A percentile compares a stretch with the other conserved stretches of the same genome.
These are phyloP conservation scores for Vigna nakashimae DNA, from an alignment of 306 rosid species.

Conservation along the genomic window DNA sequence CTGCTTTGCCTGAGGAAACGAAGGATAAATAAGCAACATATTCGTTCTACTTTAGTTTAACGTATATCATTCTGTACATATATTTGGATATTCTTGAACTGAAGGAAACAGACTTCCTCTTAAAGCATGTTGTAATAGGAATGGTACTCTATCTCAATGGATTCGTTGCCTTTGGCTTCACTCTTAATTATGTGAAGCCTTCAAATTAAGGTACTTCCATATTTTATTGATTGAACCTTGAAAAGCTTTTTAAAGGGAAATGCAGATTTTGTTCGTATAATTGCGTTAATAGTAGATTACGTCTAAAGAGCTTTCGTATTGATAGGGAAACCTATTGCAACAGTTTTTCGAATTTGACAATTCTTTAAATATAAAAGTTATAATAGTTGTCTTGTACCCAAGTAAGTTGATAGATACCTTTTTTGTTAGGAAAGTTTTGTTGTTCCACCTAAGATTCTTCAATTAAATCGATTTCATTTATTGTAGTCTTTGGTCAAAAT, in stretches of 20 bases:
- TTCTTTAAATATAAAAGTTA: no score
- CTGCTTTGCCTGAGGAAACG: slow-evolving; percentile 54
- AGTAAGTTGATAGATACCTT: no score
- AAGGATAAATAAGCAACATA: slow-evolving; percentile 54
- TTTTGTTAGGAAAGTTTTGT: no score
- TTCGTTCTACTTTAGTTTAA: slow-evolving; percentile 14
- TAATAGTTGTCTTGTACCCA: no score
- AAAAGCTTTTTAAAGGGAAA: background rate
- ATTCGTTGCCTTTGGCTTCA: slow-evolving; percentile 56
- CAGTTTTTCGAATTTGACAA: no score
- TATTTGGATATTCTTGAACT: slow-evolving; percentile 49
- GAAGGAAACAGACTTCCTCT: slow-evolving; percentile 45
- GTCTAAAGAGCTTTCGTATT: background rate
- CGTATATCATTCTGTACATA: slow-evolving; percentile 47
- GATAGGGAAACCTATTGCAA: no score
- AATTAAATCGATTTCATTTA: no score
- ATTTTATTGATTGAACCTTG: background rate
- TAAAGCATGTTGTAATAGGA: slow-evolving; percentile 43
- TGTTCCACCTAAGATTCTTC: no score
- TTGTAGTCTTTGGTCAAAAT: no score
- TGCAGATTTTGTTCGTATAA: no score
- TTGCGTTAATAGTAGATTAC: no score
- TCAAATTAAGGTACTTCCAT: background rate
- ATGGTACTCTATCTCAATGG: slow-evolving; percentile 44
- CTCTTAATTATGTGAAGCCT: slow-evolving; percentile 54